A percentile compares a stretch with the other conserved stretches of the same genome.
Evolutionary conservation across 345 rosid species (phyloP).

Genomic region (Iberis pinnata): DNA sequence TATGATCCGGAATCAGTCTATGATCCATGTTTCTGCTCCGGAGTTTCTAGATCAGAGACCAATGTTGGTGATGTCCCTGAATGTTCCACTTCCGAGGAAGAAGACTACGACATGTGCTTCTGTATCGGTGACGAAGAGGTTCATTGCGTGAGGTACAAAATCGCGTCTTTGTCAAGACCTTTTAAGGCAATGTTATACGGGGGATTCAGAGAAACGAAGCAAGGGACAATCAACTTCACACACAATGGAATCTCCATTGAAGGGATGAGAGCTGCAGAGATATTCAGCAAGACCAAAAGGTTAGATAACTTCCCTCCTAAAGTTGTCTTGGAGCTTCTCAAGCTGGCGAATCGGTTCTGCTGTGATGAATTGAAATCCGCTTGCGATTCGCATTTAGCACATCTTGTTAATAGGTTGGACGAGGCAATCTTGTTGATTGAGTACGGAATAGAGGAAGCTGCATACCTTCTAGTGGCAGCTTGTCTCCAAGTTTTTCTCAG

Average conservation of each 20-base stretch:
- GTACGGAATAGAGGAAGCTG: slow-evolving; percentile 71
- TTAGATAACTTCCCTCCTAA: slow-evolving; percentile 40
- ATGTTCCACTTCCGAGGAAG: slow-evolving; percentile 72
- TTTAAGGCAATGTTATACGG: slow-evolving; percentile 78
- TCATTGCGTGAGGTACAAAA: slow-evolving; percentile 54
- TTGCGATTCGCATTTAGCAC: slow-evolving; percentile 67
- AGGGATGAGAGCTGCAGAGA: slow-evolving; percentile 67
- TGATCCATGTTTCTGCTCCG: slow-evolving; percentile 60
- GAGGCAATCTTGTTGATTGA: slow-evolving; percentile 64
- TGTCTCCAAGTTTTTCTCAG: slow-evolving; percentile 81
- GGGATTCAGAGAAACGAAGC: slow-evolving; percentile 53
- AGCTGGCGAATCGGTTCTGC: slow-evolving; percentile 73
- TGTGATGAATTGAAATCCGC: slow-evolving; percentile 75
- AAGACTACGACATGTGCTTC: slow-evolving; percentile 61
- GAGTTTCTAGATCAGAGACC: slow-evolving; percentile 31
- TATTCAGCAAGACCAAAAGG: slow-evolving; percentile 58
- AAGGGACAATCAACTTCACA: slow-evolving; percentile 63
- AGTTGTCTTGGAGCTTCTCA: slow-evolving; percentile 65
- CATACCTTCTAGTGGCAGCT: slow-evolving; percentile 72
- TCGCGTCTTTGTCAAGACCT: slow-evolving; percentile 68
- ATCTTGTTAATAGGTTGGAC: slow-evolving; percentile 48
- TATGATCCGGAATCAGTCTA: slow-evolving; percentile 59
- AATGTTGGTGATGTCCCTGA: slow-evolving; percentile 32
- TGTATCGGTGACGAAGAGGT: slow-evolving; percentile 74
- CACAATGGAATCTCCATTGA: slow-evolving; percentile 58